phyloP scores from a whole-genome alignment of 768 basidiomycete species.

The Sistotremastrum niveocremeum region DNA sequence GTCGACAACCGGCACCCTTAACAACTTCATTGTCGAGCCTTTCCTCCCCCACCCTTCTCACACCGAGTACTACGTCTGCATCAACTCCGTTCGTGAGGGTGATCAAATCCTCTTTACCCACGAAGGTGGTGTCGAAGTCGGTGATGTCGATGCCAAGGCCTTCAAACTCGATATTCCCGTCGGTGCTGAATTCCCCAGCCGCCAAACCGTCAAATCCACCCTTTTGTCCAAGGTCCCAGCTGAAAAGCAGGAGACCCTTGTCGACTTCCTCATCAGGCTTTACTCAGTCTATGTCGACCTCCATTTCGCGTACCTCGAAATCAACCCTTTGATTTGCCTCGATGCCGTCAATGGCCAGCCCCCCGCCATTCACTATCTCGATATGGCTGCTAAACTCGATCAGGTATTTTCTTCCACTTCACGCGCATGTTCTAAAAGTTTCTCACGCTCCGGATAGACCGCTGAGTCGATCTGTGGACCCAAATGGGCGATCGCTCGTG shows the following conservation, averaged over 20 bases:
- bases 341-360: constrained; percentile 59
- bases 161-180: constrained; percentile 79
- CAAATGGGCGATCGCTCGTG: constrained; percentile 97
- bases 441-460: constrained; percentile 26
- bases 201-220: constrained; percentile 55
- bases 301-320: constrained; percentile 99
- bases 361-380: constrained; percentile 84
- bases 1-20: constrained; percentile 84
- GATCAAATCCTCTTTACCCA: constrained; percentile 98
- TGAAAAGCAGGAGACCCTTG: constrained; percentile 78
- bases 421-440: not conserved
- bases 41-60: constrained; percentile 91
- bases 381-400: constrained; percentile 99
- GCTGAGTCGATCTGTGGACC: constrained; percentile 96
- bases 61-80: constrained; percentile 96
- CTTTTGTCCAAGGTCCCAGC: constrained; percentile 78
- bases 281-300: constrained; percentile 98
- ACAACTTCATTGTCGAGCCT: constrained; percentile 98
- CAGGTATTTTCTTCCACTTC: constrained; percentile 29
- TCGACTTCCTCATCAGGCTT: constrained; percentile 88
- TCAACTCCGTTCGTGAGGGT: constrained; percentile 88
- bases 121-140: constrained; percentile 97
- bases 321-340: constrained; percentile 94
- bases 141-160: constrained; percentile 96
- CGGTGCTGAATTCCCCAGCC: constrained; percentile 63